A percentile compares a stretch with the other conserved stretches of the same genome.
Conservation (phyloP, 1,284 basidiomycete genomes). For the Cutaneotrichosporon cavernicola region DNA sequence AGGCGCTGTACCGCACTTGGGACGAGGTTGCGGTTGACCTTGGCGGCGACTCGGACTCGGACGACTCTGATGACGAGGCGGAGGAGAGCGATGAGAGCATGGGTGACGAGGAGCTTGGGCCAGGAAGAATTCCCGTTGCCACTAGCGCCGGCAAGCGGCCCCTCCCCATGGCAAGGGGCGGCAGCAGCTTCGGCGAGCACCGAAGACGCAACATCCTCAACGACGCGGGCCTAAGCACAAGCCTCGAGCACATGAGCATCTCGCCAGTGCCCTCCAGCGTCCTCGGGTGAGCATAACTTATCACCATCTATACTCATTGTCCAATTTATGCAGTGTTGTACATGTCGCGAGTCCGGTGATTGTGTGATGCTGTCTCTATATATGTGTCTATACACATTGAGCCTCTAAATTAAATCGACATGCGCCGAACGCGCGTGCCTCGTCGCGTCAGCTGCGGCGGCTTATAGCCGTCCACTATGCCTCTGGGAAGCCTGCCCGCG, state of each 20-base stretch:
- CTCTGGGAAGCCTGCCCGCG: conserved; percentile 74
- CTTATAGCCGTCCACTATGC: conserved; percentile 58
- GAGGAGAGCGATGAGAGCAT: conserved; percentile 36
- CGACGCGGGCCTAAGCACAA: conserved; percentile 40
- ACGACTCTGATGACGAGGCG: conserved; percentile 55
- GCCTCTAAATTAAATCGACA: conserved; percentile 21
- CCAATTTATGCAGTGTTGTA: conserved; percentile 20
- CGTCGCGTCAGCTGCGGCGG: conserved; percentile 34
- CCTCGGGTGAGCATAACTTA: background rate
- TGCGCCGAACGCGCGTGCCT: conserved; percentile 40
- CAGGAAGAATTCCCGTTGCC: conserved; percentile 1
- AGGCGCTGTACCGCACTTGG: conserved; percentile 59
- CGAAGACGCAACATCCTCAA: conserved; percentile 20
- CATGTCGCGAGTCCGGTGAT: conserved; percentile 1
- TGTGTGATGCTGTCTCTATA: background rate
- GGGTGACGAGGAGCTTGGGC: conserved; percentile 7
- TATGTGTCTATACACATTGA: background rate
- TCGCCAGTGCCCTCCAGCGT: conserved; percentile 28
- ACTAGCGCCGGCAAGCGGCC: conserved; percentile 3
- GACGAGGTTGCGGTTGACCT: conserved; percentile 55
- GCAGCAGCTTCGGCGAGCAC: conserved; percentile 18
- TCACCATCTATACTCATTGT: conserved; percentile 1
- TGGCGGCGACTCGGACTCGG: conserved; percentile 44
- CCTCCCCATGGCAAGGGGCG: conserved; percentile 20
- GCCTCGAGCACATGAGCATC: conserved; percentile 50